phyloP scores from a whole-genome alignment of 2,329 filamentous ascomycete species.

The Aspergillus sp. region DNA sequence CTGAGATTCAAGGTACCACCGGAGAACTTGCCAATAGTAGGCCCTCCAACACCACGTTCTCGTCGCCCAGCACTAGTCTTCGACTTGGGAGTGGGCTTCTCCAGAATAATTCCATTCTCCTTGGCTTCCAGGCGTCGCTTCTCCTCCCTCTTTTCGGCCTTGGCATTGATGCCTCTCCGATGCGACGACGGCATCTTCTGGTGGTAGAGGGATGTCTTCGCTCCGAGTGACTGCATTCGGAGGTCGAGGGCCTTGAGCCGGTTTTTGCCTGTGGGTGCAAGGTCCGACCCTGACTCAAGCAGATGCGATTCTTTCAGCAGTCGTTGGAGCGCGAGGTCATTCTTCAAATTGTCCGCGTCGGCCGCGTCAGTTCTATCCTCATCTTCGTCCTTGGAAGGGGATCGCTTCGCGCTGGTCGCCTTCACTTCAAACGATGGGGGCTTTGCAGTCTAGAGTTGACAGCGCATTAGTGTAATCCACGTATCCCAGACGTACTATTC shows the following conservation, averaged over 20 bases:
- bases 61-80: slow-evolving; percentile 43
- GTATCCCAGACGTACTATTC: neutral
- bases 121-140: slow-evolving; percentile 73
- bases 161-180: slow-evolving; percentile 76
- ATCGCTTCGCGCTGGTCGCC: slow-evolving; percentile 13
- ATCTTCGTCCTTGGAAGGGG: slow-evolving; percentile 26
- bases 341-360: slow-evolving; percentile 70
- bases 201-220: slow-evolving; percentile 69
- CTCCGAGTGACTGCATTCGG: slow-evolving; percentile 75
- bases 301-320: slow-evolving; percentile 90
- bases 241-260: slow-evolving; percentile 80
- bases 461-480: slow-evolving; percentile 7
- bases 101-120: slow-evolving; percentile 88
- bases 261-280: slow-evolving; percentile 64
- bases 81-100: slow-evolving; percentile 49
- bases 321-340: slow-evolving; percentile 88
- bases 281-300: slow-evolving; percentile 59
- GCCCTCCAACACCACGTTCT: slow-evolving; percentile 67
- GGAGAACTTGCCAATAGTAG: slow-evolving; percentile 74
- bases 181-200: slow-evolving; percentile 88
- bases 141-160: slow-evolving; percentile 63
- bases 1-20: slow-evolving; percentile 78
- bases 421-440: slow-evolving; percentile 42
- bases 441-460: slow-evolving; percentile 38
- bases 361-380: slow-evolving; percentile 57